phyloP scores from a whole-genome alignment of 2,329 filamentous ascomycete species.

The Hymenoscyphus fraxineus region DNA sequence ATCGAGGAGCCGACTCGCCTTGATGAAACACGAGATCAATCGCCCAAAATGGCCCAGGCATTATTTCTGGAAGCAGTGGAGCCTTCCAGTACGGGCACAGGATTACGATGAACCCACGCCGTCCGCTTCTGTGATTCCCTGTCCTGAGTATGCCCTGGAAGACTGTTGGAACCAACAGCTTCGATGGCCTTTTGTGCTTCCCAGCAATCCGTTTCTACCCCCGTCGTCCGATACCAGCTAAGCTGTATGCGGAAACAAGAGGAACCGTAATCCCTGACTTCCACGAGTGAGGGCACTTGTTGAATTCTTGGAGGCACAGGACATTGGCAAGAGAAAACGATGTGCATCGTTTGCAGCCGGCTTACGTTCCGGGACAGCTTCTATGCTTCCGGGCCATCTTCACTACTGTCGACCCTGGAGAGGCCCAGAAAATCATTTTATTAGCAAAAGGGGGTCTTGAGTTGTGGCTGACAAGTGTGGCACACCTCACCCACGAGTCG shows the following conservation, averaged over 20 bases:
- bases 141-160: neutral
- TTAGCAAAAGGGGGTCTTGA: neutral
- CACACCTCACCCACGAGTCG: neutral
- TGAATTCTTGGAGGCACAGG: constrained; percentile 6
- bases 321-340: neutral
- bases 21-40: constrained; percentile 1
- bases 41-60: neutral
- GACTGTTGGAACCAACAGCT: neutral
- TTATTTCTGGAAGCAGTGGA: constrained; percentile 1
- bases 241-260: constrained; percentile 5
- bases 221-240: constrained; percentile 3
- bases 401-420: neutral
- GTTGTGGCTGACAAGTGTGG: constrained; percentile 1
- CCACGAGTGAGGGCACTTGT: constrained; percentile 12
- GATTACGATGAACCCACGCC: constrained; percentile 7
- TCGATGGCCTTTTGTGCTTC: constrained; percentile 2
- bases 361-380: neutral
- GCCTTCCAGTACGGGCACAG: neutral
- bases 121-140: neutral
- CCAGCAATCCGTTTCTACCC: constrained; percentile 22
- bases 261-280: constrained; percentile 16
- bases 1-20: neutral
- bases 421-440: neutral
- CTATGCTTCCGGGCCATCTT: neutral
- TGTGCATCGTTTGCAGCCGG: neutral